These are phyloP conservation scores for Metarhizium robertsii DNA, from an alignment of 2,329 filamentous ascomycete genomes.

Conservation along the genomic window DNA sequence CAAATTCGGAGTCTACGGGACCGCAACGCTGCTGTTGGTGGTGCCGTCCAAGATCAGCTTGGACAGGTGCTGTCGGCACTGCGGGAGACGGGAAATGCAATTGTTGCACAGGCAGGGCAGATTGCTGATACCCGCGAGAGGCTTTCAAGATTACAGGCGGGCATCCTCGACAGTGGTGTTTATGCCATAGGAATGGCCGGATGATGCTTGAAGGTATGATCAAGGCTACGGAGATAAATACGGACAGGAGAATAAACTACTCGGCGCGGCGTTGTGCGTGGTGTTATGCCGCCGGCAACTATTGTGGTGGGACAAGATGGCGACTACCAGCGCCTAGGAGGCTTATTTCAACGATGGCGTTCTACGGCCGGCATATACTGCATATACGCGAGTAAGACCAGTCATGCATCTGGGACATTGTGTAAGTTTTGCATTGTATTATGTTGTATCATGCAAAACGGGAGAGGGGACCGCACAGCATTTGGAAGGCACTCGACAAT, in stretches of 20 bases:
- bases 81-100: slow-evolving; percentile 30
- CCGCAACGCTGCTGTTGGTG: slow-evolving; percentile 16
- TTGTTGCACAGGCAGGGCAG: slow-evolving; percentile 30
- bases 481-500: neutral
- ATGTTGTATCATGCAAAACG: neutral
- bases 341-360: neutral
- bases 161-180: slow-evolving; percentile 28
- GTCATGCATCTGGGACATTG: neutral
- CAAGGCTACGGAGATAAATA: neutral
- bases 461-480: neutral
- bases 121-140: slow-evolving; percentile 34
- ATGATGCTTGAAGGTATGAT: slow-evolving; percentile 6
- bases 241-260: neutral
- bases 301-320: neutral
- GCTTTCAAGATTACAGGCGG: slow-evolving; percentile 30
- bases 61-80: slow-evolving; percentile 28
- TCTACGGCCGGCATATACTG: neutral
- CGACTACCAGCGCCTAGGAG: neutral
- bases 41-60: slow-evolving; percentile 27
- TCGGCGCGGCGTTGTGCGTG: neutral
- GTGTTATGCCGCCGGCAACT: neutral
- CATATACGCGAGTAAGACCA: neutral
- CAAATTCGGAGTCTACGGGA: slow-evolving; percentile 29
- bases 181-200: slow-evolving; percentile 24
- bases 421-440: neutral